A percentile compares a stretch with the other conserved stretches of the same genome.
phyloP scores from a whole-genome alignment of 495 filamentous ascomycete genomes.

The Penicillium lividum region DNA sequence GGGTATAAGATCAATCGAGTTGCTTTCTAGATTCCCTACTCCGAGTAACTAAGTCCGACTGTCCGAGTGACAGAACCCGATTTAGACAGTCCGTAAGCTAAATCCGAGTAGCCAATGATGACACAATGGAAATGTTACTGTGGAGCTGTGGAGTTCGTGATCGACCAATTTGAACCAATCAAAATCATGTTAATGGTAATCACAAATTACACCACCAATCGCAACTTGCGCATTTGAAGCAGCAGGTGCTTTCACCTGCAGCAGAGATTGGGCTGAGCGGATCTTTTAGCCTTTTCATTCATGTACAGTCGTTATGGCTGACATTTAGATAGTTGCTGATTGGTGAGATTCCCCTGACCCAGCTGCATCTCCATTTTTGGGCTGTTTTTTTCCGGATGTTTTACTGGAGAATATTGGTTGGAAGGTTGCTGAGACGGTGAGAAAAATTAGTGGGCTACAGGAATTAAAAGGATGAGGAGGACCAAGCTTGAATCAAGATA shows the following conservation, averaged over 20 bases:
- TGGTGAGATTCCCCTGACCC: slow-evolving; percentile 12
- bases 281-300: not conserved
- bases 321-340: slow-evolving; percentile 21
- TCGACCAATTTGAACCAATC: not conserved
- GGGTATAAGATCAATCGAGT: too few relatives aligned
- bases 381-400: not conserved
- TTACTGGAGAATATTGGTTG: slow-evolving; percentile 1
- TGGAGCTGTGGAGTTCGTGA: not conserved
- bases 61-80: not conserved
- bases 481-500: not conserved
- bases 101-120: slow-evolving; percentile 4
- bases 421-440: slow-evolving; percentile 13
- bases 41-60: not conserved
- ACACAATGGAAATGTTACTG: not conserved
- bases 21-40: not conserved
- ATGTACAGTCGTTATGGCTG: slow-evolving; percentile 13
- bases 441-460: slow-evolving; percentile 2
- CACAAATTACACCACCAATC: slow-evolving; percentile 3
- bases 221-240: slow-evolving; percentile 1
- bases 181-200: slow-evolving; percentile 8
- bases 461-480: slow-evolving; percentile 18
- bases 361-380: slow-evolving; percentile 16
- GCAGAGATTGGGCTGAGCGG: not conserved
- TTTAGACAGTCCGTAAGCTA: not conserved
- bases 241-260: not conserved